Conservation (phyloP, 371 early-diverging fungal species). For the Entomophthora muscae region DNA sequence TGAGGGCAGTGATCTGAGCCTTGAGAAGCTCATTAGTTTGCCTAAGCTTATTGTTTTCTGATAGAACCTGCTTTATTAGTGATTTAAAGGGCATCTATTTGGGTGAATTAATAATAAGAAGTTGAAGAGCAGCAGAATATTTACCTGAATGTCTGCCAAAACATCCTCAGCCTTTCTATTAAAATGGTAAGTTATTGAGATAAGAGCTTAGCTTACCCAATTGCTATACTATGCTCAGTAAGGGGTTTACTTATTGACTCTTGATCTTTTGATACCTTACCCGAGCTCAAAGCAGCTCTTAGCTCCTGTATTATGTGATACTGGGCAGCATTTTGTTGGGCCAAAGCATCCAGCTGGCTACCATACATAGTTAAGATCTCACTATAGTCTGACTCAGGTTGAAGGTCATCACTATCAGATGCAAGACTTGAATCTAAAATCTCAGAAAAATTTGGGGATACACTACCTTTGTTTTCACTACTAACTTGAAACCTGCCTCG, state of each 20-base stretch:
- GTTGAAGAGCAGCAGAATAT: not conserved
- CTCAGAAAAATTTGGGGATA: not conserved
- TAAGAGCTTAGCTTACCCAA: not conserved
- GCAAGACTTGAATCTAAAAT: not conserved
- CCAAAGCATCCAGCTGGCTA: not conserved
- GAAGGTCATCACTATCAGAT: not conserved
- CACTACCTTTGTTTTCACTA: not conserved
- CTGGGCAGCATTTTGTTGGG: conserved; percentile 3
- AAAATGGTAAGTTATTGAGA: not conserved
- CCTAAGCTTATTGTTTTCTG: not conserved
- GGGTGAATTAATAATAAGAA: not conserved
- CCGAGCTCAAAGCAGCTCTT: not conserved
- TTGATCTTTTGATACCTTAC: not conserved
- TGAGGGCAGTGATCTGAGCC: too few species aligned
- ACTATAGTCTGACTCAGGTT: not conserved
- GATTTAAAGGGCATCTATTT: conserved; percentile 3
- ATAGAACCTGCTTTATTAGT: not conserved
- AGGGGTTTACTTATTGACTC: not conserved
- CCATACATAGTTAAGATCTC: not conserved
- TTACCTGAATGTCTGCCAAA: not conserved
- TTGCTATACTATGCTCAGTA: conserved; percentile 1
- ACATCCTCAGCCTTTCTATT: conserved; percentile 1
- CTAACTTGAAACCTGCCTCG: conserved; percentile 2
- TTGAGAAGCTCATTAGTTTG: conserved; percentile 2
- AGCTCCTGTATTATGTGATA: not conserved